Percentiles rank a stretch among this genome's conserved stretches.
These are phyloP conservation scores for Suillus lakei DNA, from an alignment of 768 basidiomycete genomes.

Conservation along the genomic window DNA sequence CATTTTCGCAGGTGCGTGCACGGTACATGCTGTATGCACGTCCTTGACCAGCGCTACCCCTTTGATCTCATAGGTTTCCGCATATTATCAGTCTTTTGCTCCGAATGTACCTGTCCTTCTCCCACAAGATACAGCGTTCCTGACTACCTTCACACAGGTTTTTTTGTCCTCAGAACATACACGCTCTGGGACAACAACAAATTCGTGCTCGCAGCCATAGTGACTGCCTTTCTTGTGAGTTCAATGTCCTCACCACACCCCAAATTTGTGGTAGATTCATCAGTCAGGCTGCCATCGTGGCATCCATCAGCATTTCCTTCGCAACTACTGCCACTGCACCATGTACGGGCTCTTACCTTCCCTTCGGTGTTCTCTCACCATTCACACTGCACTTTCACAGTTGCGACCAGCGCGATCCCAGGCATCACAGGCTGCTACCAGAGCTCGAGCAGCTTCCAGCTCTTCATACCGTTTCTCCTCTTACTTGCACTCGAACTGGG, in stretches of 20 bases:
- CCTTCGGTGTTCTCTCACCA: no score
- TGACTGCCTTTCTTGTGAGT: background rate
- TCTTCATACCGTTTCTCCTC: constrained; percentile 5
- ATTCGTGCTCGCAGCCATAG: no score
- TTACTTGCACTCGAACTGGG: background rate
- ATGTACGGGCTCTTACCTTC: background rate
- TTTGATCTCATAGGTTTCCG: background rate
- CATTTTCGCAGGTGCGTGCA: background rate
- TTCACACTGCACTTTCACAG: background rate
- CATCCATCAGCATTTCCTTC: background rate
- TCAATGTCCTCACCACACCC: background rate
- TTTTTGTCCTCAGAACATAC: constrained; percentile 1
- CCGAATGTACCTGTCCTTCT: background rate
- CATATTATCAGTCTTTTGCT: background rate
- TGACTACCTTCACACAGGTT: background rate
- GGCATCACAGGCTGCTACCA: background rate
- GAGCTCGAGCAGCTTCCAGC: background rate
- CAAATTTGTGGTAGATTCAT: background rate
- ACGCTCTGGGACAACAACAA: background rate
- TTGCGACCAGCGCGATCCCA: background rate
- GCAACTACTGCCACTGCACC: background rate
- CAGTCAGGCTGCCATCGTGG: background rate
- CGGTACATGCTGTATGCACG: background rate
- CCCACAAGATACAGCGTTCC: no score
- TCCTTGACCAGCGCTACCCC: background rate